Conservation (phyloP, 352 stramenopile species). For the Phytophthora parvispora region DNA sequence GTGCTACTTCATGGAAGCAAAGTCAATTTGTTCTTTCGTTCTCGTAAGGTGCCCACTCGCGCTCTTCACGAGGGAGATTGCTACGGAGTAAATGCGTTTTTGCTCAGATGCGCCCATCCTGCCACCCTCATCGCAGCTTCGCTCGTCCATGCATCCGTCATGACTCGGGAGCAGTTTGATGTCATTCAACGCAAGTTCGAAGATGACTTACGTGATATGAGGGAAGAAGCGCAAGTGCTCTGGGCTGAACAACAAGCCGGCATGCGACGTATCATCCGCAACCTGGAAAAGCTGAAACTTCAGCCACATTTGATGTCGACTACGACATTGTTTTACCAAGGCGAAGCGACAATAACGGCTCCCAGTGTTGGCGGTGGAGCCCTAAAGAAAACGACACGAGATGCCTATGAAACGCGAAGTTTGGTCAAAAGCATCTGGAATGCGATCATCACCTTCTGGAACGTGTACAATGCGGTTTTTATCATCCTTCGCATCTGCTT, state of each 20-base stretch:
- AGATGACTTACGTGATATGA: conserved; percentile 64
- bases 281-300: conserved; percentile 64
- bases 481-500: conserved; percentile 82
- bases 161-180: conserved; percentile 83
- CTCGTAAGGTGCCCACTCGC: conserved; percentile 54
- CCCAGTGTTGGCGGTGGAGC: neutral
- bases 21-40: conserved; percentile 74
- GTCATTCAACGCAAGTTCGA: conserved; percentile 68
- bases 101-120: conserved; percentile 53
- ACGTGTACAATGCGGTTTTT: conserved; percentile 75
- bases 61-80: conserved; percentile 73
- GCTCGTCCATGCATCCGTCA: conserved; percentile 67
- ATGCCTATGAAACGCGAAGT: conserved; percentile 28
- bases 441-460: conserved; percentile 57
- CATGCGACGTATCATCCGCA: conserved; percentile 46
- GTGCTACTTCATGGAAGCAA: conserved; percentile 65
- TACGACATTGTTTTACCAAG: conserved; percentile 62
- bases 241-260: conserved; percentile 52
- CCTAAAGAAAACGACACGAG: conserved; percentile 1
- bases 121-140: conserved; percentile 65
- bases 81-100: conserved; percentile 76
- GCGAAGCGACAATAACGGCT: conserved; percentile 25
- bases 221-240: conserved; percentile 45
- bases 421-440: conserved; percentile 54
- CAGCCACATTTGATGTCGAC: conserved; percentile 62